Percentiles rank a stretch among this genome's conserved stretches.
Evolutionary conservation across 495 filamentous ascomycete species (phyloP).

Genomic region (Parathielavia hyrcaniae): DNA sequence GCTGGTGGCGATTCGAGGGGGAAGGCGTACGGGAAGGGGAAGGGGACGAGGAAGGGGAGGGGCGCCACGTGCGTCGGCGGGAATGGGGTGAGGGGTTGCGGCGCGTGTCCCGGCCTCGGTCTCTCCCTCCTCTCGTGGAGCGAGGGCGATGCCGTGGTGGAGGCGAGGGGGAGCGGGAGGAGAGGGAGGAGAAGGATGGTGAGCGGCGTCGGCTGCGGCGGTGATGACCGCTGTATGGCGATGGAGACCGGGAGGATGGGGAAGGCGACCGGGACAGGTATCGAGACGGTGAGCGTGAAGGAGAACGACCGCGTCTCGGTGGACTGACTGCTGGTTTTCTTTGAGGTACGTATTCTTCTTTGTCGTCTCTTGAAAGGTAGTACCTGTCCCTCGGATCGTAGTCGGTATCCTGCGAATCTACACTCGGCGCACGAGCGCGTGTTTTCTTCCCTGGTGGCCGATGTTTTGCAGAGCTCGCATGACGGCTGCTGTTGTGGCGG

Average conservation of each 20-base stretch:
- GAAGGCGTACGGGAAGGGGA: background rate
- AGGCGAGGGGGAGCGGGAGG: background rate
- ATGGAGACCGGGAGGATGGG: constrained; percentile 1
- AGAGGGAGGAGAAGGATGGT: background rate
- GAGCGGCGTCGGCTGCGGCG: background rate
- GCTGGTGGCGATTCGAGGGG: no score
- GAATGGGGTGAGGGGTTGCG: background rate
- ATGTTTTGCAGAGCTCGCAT: background rate
- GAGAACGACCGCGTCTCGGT: background rate
- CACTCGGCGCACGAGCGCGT: background rate
- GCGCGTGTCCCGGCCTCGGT: background rate
- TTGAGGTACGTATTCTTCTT: background rate
- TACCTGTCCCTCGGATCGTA: constrained; percentile 19
- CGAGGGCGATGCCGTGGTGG: background rate
- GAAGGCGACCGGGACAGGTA: no score
- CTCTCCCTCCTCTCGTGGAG: background rate
- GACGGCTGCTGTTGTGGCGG: background rate
- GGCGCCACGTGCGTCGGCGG: background rate
- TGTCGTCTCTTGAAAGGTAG: constrained; percentile 12
- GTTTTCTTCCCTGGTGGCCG: background rate
- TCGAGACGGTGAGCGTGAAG: background rate
- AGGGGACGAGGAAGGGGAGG: background rate
- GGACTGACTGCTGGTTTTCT: background rate
- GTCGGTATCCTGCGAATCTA: constrained; percentile 6
- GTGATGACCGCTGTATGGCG: background rate